Evolutionary conservation across 2,329 filamentous ascomycete species (phyloP), one percentile per base, ranked within the genome.

Genomic region (Aureobasidium uvarum): DNA sequence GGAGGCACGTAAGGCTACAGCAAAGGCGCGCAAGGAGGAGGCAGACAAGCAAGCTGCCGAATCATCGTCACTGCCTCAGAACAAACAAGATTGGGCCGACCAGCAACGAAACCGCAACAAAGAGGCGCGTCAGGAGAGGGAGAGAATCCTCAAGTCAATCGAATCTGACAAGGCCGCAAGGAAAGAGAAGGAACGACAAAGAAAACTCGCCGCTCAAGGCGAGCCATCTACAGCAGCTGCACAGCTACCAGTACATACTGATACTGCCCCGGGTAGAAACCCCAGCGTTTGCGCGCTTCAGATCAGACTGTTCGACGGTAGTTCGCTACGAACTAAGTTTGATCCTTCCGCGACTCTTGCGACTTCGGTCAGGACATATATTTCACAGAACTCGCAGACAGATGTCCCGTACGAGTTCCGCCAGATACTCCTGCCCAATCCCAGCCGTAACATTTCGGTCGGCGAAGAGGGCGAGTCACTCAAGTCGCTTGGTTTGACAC

Each of bases 271-370:
- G 3, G 64, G 65, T 25, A 25, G 33, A 33, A 28, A 39, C 25
- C 50, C 28, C 5, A 38, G n/a, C 16, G 38, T 55, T 18, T 76
- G 74, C 62, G 66, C 68, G 20, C 79, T 97, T 1, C 91, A 95
- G 71, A 85, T 96, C 20, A 86, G 93, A 8, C 81, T 96, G 0
- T 90, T 96, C 65, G 92, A 97, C 73, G 94, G 94, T 11, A 88
- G 87, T 13, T 92, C 87, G 1, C 84, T 97, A 20, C 86, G 92
- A 46, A 84, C 83, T 3, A 86, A 84, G 20, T 96, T 97, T 75
- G 69, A 72, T 16, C 69, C 71, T 28, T 80, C 85, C 13, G 85
- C 86, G 25, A 89, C 84, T 0, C 81, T 97, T 3, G 76, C 80
- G 7, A 79, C 76, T 7, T 85, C 91, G 50, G 87, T 98, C 0